Evolutionary conservation across 192 early-diverging fungal species (phyloP).

Genomic region (Haplosporangium gracile): DNA sequence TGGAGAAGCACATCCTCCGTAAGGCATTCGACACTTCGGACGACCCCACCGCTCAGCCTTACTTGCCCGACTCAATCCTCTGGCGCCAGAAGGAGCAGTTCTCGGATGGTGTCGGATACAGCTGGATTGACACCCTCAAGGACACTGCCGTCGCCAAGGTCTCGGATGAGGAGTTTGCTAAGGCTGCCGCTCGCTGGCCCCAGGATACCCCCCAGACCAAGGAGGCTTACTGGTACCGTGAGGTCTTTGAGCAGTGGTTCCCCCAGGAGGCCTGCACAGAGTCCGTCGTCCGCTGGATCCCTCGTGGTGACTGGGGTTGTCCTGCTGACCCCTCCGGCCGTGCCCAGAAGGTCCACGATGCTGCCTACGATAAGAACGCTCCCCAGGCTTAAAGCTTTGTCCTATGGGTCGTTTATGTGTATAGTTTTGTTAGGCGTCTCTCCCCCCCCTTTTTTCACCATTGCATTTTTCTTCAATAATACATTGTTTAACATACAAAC

Average conservation of each 20-base stretch:
- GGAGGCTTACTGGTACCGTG: slow-evolving; percentile 97
- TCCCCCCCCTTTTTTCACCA: not conserved
- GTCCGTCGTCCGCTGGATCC: slow-evolving; percentile 96
- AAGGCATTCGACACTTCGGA: slow-evolving; percentile 95
- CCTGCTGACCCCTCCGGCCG: slow-evolving; percentile 97
- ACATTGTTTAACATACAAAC: not conserved
- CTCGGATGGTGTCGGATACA: slow-evolving; percentile 98
- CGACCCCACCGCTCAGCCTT: slow-evolving; percentile 75
- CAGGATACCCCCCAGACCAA: slow-evolving; percentile 94
- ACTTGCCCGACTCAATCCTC: slow-evolving; percentile 89
- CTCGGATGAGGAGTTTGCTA: slow-evolving; percentile 83
- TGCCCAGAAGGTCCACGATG: slow-evolving; percentile 92
- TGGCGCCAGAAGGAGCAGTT: slow-evolving; percentile 99
- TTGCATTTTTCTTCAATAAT: slow-evolving; percentile 2
- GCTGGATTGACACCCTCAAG: slow-evolving; percentile 98
- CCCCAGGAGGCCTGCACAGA: slow-evolving; percentile 91
- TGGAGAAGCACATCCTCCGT: slow-evolving; percentile 96
- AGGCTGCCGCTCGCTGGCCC: slow-evolving; percentile 78
- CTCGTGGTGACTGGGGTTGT: slow-evolving; percentile 98
- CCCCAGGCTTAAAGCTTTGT: not conserved
- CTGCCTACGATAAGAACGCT: slow-evolving; percentile 68
- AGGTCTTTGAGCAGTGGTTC: slow-evolving; percentile 94
- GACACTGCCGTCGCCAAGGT: slow-evolving; percentile 75
- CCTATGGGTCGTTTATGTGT: not conserved
- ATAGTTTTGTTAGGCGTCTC: slow-evolving; percentile 1